These are phyloP conservation scores for Thinopyrum elongatum DNA, from an alignment of 176 grass and related monocot species.

Conservation along the genomic window DNA sequence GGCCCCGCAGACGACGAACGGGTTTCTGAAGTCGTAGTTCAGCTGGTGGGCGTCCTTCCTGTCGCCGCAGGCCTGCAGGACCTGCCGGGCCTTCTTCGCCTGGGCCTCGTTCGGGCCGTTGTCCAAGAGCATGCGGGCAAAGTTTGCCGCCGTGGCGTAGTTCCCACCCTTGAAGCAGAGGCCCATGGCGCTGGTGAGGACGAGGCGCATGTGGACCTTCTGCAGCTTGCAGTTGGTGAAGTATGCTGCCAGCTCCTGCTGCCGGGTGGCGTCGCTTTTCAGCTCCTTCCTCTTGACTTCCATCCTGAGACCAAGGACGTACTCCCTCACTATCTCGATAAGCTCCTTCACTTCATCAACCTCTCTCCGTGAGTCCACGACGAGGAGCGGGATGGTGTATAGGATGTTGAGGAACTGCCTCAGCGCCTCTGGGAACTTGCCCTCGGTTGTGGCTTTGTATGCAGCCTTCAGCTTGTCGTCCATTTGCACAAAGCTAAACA, in stretches of 20 bases:
- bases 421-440: slow-evolving; percentile 73
- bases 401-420: slow-evolving; percentile 77
- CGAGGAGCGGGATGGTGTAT: slow-evolving; percentile 69
- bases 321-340: slow-evolving; percentile 73
- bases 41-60: slow-evolving; percentile 45
- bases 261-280: slow-evolving; percentile 45
- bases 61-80: slow-evolving; percentile 49
- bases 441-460: slow-evolving; percentile 69
- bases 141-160: slow-evolving; percentile 65
- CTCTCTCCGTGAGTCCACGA: slow-evolving; percentile 82
- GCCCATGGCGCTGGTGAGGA: slow-evolving; percentile 63
- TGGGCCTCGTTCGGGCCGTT: slow-evolving; percentile 58
- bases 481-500: slow-evolving; percentile 73
- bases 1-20: slow-evolving; percentile 79
- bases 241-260: slow-evolving; percentile 78
- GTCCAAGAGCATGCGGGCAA: slow-evolving; percentile 80
- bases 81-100: slow-evolving; percentile 69
- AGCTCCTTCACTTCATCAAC: slow-evolving; percentile 94
- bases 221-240: slow-evolving; percentile 94
- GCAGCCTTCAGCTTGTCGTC: slow-evolving; percentile 80
- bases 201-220: slow-evolving; percentile 76
- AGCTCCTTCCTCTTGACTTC: slow-evolving; percentile 76
- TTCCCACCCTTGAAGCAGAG: slow-evolving; percentile 66
- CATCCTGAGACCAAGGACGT: slow-evolving; percentile 80
- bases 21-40: slow-evolving; percentile 86